Base-by-base conservation (phyloP, 805 yeast genomes). In the Dipodascus geniculatus region DNA sequence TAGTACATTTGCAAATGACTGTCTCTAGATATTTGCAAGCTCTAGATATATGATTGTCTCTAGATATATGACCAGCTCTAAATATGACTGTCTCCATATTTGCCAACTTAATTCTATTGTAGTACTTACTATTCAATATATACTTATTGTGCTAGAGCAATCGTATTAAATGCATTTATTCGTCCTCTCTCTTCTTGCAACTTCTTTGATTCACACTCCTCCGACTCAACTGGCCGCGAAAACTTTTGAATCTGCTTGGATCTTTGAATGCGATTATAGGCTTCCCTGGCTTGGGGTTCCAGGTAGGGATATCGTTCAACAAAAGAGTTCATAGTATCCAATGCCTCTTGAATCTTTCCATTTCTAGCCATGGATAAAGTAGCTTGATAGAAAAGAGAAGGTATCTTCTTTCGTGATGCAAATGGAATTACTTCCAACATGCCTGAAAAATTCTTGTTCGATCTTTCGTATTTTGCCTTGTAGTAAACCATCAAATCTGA, bases 381-480 rank as follows among this genome's bases (percentile, higher is more conserved):
- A 38, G 44, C 20, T n/a, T 38, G 44, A 38, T n/a, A 38, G 20
- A 38, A 38, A 6, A 38, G 17, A 6, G 44, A 38, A n/a, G 20
- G 8, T 11, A 16, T 16, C 20, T 38, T 38, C 20, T 17, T 14
- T 6, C 20, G 44, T n/a, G 44, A 38, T 23, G 42, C 19, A 23
- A 33, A 22, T 16, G 35, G 51, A 24, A 33, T 23, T 22, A 24
- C 9, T 9, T 42, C 52, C 23, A 50, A 6, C 23, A 50, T 42
- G 3, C n/a, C 52, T 9, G 23, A 22, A 24, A 33, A 31, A 19
- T 50, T 50, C 3, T 42, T 16, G 8, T 23, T 28, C 23, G 38
- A 9, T n/a, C 38, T 8, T 22, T 50, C 53, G n/a, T 42, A 23
- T 17, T 51, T 31, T 22, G 42, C 33, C 23, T 51, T 51, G 16